Conservation (phyloP, 2,329 filamentous ascomycete species). For the Epichloe uncinata region DNA sequence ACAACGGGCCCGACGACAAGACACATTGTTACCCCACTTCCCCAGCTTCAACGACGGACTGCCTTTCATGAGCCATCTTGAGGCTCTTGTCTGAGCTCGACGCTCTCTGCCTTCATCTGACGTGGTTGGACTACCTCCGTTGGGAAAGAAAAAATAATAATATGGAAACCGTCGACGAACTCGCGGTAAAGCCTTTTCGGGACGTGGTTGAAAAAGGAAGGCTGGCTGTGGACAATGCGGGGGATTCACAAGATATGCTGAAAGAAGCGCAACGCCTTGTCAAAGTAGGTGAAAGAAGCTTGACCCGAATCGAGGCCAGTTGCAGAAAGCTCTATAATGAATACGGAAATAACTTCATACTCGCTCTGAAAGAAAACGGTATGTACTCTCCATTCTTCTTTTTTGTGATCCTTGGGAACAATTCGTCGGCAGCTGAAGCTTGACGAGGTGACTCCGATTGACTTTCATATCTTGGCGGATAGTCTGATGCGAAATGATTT, state of each 20-base stretch:
- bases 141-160: constrained; percentile 7
- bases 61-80: not conserved
- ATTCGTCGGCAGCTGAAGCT: not conserved
- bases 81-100: not conserved
- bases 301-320: constrained; percentile 37
- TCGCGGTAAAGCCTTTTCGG: constrained; percentile 37
- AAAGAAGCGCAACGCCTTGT: constrained; percentile 34
- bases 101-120: not conserved
- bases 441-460: not conserved
- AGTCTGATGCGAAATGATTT: not conserved
- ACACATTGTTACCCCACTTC: not conserved
- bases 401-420: not conserved
- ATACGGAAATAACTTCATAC: constrained; percentile 35
- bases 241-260: constrained; percentile 31
- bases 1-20: not conserved
- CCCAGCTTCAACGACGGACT: not conserved
- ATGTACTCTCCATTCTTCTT: constrained; percentile 10
- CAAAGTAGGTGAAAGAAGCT: constrained; percentile 34
- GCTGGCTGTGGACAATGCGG: constrained; percentile 33
- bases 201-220: constrained; percentile 40
- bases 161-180: constrained; percentile 30
- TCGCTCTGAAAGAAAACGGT: constrained; percentile 42
- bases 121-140: not conserved
- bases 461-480: too few relatives aligned
- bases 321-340: constrained; percentile 35